Evolutionary conservation across 352 stramenopile genomes (phyloP).

Genomic region (Phytophthora constricta): DNA sequence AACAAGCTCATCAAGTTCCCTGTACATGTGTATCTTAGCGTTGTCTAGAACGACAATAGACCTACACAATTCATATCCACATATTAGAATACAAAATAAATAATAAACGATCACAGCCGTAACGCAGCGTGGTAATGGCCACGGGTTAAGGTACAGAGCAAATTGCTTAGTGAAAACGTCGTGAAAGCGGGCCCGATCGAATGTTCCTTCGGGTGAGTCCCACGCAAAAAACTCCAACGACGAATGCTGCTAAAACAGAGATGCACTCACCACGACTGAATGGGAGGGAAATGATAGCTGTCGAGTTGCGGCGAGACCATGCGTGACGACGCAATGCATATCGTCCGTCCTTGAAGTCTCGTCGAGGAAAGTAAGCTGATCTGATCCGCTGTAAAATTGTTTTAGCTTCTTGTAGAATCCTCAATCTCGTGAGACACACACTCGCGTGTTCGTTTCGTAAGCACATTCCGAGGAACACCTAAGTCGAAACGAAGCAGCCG

Average conservation of each 20-base stretch:
- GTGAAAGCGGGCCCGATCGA: conserved; percentile 24
- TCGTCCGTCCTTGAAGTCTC: conserved; percentile 12
- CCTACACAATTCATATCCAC: not conserved
- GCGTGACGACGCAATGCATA: conserved; percentile 10
- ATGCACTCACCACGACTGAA: conserved; percentile 18
- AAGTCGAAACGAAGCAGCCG: conserved; percentile 9
- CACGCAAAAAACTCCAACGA: conserved; percentile 22
- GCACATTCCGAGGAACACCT: conserved; percentile 2
- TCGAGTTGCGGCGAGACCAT: conserved; percentile 18
- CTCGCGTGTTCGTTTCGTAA: conserved; percentile 10
- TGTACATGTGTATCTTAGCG: conserved; percentile 37
- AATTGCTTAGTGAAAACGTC: conserved; percentile 15
- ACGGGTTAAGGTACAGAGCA: conserved; percentile 25
- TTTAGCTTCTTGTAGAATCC: conserved; percentile 15
- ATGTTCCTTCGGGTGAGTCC: conserved; percentile 18
- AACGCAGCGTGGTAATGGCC: conserved; percentile 15
- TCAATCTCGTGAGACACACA: not conserved
- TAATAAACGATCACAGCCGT: not conserved
- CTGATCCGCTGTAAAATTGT: conserved; percentile 7
- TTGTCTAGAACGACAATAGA: conserved; percentile 37
- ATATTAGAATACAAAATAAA: not conserved
- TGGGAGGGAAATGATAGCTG: conserved; percentile 15
- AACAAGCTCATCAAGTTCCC: conserved; percentile 1
- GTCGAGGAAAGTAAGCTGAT: conserved; percentile 13
- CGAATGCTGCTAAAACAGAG: conserved; percentile 23